phyloP scores from a whole-genome alignment of 257 asterid species.

The Rehmannia glutinosa region DNA sequence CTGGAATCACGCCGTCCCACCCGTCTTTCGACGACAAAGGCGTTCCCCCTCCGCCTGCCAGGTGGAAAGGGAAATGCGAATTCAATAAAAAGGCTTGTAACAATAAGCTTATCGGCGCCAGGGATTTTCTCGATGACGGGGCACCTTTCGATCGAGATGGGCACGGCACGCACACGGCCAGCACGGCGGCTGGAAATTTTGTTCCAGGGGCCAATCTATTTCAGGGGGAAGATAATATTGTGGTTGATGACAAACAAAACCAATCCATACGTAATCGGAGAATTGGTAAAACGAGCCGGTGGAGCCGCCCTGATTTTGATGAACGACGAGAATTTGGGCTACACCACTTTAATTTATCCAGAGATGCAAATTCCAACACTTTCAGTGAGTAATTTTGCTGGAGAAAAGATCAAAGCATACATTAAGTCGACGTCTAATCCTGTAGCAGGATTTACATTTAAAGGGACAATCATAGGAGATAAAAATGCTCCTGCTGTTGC shows the following conservation, averaged over 20 bases:
- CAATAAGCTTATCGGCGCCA: constrained; percentile 34
- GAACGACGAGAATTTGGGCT: background rate
- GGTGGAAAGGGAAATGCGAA: constrained; percentile 32
- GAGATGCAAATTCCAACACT: background rate
- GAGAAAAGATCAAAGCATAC: background rate
- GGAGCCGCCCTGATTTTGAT: background rate
- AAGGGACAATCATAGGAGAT: background rate
- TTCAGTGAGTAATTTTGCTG: background rate
- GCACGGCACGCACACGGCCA: constrained; percentile 29
- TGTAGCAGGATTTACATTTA: background rate
- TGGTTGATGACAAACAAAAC: background rate
- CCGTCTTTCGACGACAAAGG: constrained; percentile 19
- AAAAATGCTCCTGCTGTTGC: background rate
- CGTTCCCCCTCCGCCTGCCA: constrained; percentile 17
- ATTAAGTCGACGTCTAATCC: background rate
- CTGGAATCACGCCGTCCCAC: constrained; percentile 25
- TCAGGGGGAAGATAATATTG: constrained; percentile 27
- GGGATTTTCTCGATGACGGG: background rate
- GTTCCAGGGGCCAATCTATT: constrained; percentile 17
- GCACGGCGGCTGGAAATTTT: constrained; percentile 29
- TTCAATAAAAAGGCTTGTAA: constrained; percentile 2
- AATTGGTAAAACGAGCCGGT: background rate
- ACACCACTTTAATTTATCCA: background rate
- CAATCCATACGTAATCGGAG: background rate
- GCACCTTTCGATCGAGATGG: constrained; percentile 9